Evolutionary conservation across 2,329 filamentous ascomycete genomes (phyloP), one percentile per base, ranked within the genome.

Genomic region (Talaromyces sp.): DNA sequence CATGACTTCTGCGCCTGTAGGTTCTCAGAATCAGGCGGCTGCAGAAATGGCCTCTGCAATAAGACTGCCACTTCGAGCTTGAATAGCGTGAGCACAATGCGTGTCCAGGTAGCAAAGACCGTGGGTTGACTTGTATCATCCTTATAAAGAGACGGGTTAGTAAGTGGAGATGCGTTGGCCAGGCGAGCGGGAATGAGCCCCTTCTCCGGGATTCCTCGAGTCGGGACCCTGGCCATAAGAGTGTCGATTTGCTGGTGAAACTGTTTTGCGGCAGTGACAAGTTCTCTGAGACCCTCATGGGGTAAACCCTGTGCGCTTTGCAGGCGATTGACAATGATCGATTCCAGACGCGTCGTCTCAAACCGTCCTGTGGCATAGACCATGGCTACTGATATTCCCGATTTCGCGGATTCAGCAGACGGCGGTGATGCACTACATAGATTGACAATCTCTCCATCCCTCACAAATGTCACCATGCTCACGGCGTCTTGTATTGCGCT

Each of bases 321-420:
- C 28, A 48, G 17, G n/a, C 45, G 17, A 33, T n/a, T 39, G 15
- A 56, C 2, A 10, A 48, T 46, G 11, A 13, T 48, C 4, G 40
- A 35, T 25, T 51, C 35, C 9, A 57, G 45, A n/a, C 45, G 17
- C 6, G 55, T 22, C 21, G 45, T 41, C 35, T 57, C 55, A 17
- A 25, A 57, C 28, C 55, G 35, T 22, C 45, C 55, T 15, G 50
- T 52, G 36, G 55, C 36, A 52, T 52, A 57, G 11, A 57, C 33
- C 45, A 52, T 57, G 25, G 55, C 55, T 22, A 48, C 45, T 25
- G 53, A 56, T 45, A 9, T 19, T 22, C 53, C 53, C 11, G 25
- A 11, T 25, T 15, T 22, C 54, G 31, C n/a, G 13, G 35, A 22
- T 43, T 41, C 22, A 19, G 22, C 21, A 41, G 45, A 22, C 7